A percentile compares a stretch with the other conserved stretches of the same genome.
phyloP scores from a whole-genome alignment of 768 basidiomycete species.

The Suillus discolor region DNA sequence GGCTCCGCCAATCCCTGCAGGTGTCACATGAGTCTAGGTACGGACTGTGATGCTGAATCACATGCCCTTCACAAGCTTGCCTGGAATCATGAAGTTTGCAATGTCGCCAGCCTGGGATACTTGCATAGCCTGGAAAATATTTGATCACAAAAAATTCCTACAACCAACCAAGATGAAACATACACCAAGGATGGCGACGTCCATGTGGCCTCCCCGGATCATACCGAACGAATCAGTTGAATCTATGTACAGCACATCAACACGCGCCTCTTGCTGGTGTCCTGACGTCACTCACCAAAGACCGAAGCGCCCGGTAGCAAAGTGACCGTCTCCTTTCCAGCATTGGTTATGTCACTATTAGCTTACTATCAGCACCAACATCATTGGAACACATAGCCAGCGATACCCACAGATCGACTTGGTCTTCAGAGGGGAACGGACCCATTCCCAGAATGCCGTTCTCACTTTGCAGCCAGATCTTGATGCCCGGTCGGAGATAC shows the following conservation, averaged over 20 bases:
- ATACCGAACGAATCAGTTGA: slow-evolving; percentile 90
- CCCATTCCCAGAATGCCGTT: slow-evolving; percentile 85
- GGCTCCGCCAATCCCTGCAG: slow-evolving; percentile 80
- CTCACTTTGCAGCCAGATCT: slow-evolving; percentile 83
- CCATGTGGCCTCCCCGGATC: slow-evolving; percentile 93
- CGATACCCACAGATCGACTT: slow-evolving; percentile 67
- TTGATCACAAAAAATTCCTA: slow-evolving; percentile 4
- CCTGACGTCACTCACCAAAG: slow-evolving; percentile 58
- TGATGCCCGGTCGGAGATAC: slow-evolving; percentile 63
- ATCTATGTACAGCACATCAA: slow-evolving; percentile 43
- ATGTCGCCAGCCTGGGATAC: slow-evolving; percentile 87
- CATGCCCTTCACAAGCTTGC: slow-evolving; percentile 77
- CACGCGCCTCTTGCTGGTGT: neutral
- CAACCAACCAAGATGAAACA: slow-evolving; percentile 25
- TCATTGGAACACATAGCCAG: neutral
- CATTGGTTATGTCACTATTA: slow-evolving; percentile 77
- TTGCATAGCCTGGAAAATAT: slow-evolving; percentile 71
- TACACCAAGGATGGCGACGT: slow-evolving; percentile 88
- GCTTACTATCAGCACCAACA: neutral
- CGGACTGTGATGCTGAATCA: neutral
- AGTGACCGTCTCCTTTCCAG: slow-evolving; percentile 88
- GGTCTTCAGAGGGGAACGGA: slow-evolving; percentile 72
- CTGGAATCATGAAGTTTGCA: slow-evolving; percentile 96
- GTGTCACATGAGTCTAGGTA: neutral
- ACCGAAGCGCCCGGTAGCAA: slow-evolving; percentile 84